Evolutionary conservation across 441 rosid genomes (phyloP).

Genomic region (Metrosideros polymorpha): DNA sequence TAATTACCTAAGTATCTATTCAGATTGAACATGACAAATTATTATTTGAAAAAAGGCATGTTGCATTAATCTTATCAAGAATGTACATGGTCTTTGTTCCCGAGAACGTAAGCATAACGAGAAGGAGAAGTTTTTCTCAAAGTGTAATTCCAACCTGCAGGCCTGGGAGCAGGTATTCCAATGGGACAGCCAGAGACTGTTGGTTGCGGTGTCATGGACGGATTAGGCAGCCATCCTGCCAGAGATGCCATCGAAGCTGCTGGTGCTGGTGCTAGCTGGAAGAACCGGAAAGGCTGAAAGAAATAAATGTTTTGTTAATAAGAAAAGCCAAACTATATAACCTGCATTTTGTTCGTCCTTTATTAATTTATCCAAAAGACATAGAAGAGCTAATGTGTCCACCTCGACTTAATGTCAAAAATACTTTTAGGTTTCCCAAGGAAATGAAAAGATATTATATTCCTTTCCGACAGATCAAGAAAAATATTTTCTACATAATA

Average conservation of each 20-base stretch:
- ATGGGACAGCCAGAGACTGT: conserved; percentile 62
- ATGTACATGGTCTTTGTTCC: neutral
- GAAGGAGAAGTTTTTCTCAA: neutral
- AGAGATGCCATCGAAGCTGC: conserved; percentile 57
- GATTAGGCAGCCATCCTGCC: conserved; percentile 77
- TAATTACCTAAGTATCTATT: neutral
- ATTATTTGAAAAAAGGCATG: neutral
- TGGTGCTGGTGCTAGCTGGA: conserved; percentile 23
- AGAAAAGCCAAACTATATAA: neutral
- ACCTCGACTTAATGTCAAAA: neutral
- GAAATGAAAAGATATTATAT: neutral
- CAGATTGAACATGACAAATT: neutral
- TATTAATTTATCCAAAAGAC: neutral
- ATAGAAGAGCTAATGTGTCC: neutral
- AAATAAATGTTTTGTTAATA: neutral
- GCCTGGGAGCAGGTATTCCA: conserved; percentile 43
- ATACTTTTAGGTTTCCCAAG: neutral
- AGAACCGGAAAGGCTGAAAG: conserved; percentile 48
- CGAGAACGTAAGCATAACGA: neutral
- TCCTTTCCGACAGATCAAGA: neutral
- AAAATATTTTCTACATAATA: neutral
- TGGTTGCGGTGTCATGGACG: conserved; percentile 51
- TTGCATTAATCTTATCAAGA: neutral
- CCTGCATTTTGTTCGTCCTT: neutral
- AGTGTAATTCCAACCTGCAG: conserved; percentile 33